Conservation (phyloP, 2,329 filamentous ascomycete genomes). For the Daldinia eschscholtzii region DNA sequence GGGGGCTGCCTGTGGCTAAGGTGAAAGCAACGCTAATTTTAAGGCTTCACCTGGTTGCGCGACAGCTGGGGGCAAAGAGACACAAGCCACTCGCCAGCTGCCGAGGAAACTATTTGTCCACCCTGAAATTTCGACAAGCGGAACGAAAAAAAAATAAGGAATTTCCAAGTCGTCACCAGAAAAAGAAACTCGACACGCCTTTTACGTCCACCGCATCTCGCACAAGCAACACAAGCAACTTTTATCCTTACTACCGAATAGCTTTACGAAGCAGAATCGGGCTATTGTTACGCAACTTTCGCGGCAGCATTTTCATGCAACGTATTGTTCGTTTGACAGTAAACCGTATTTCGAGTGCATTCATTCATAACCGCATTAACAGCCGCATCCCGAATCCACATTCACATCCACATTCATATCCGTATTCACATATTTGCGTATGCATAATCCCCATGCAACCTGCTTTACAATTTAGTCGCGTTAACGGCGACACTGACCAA, state of each 20-base stretch:
- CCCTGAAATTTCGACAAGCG: conserved; percentile 39
- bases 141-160: conserved; percentile 37
- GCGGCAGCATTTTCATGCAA: conserved; percentile 24
- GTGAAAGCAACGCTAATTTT: background rate
- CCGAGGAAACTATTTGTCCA: conserved; percentile 27
- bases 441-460: conserved; percentile 15
- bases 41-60: background rate
- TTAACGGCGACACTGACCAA: conserved; percentile 20
- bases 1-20: background rate
- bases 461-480: conserved; percentile 4
- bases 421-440: conserved; percentile 18
- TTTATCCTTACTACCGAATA: conserved; percentile 3
- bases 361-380: conserved; percentile 6
- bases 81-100: conserved; percentile 11
- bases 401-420: conserved; percentile 9
- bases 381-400: conserved; percentile 14
- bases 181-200: conserved; percentile 23
- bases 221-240: conserved; percentile 26
- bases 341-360: conserved; percentile 10
- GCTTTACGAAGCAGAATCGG: conserved; percentile 26
- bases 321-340: conserved; percentile 24
- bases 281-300: conserved; percentile 22
- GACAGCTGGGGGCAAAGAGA: conserved; percentile 9
- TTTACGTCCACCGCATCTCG: conserved; percentile 18
- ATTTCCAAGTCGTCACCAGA: conserved; percentile 41